These are phyloP conservation scores for Lyophyllum atratum DNA, from an alignment of 768 basidiomycete species.

Conservation along the genomic window DNA sequence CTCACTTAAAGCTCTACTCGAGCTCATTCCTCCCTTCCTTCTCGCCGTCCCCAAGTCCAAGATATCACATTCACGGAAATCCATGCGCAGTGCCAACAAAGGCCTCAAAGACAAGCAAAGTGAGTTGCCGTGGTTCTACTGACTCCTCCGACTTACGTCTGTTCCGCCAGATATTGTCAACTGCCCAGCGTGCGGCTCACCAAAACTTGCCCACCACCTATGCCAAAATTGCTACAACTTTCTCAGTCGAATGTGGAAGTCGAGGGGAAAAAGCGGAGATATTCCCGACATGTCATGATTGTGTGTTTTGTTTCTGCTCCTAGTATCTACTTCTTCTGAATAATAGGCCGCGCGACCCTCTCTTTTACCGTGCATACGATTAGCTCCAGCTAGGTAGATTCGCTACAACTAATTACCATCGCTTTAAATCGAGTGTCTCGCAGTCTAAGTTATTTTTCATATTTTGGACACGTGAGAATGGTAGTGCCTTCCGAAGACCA, in stretches of 20 bases:
- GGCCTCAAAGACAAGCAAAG: constrained; percentile 93
- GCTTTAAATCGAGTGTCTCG: background rate
- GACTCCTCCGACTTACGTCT: background rate
- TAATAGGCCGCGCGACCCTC: background rate
- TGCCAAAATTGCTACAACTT: constrained; percentile 81
- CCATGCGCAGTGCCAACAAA: constrained; percentile 95
- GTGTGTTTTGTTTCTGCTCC: constrained; percentile 1
- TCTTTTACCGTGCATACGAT: background rate
- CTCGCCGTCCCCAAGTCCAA: constrained; percentile 95
- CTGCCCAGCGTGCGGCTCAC: constrained; percentile 86
- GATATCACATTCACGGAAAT: constrained; percentile 88
- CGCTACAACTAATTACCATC: background rate
- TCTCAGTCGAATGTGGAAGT: constrained; percentile 67
- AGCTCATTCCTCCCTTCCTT: constrained; percentile 85
- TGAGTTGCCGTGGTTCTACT: constrained; percentile 34
- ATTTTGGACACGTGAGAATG: constrained; percentile 13
- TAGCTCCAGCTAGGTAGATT: background rate
- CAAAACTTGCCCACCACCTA: constrained; percentile 88
- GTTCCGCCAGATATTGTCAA: constrained; percentile 73
- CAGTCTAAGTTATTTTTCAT: background rate
- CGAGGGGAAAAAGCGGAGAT: constrained; percentile 33
- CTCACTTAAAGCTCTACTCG: constrained; percentile 46
- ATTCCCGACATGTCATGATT: constrained; percentile 42
- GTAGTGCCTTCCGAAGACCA: constrained; percentile 12
- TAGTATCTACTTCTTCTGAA: background rate